These are phyloP conservation scores for Neopestalotiopsis sp. DNA, from an alignment of 2,329 filamentous ascomycete genomes.

Conservation along the genomic window DNA sequence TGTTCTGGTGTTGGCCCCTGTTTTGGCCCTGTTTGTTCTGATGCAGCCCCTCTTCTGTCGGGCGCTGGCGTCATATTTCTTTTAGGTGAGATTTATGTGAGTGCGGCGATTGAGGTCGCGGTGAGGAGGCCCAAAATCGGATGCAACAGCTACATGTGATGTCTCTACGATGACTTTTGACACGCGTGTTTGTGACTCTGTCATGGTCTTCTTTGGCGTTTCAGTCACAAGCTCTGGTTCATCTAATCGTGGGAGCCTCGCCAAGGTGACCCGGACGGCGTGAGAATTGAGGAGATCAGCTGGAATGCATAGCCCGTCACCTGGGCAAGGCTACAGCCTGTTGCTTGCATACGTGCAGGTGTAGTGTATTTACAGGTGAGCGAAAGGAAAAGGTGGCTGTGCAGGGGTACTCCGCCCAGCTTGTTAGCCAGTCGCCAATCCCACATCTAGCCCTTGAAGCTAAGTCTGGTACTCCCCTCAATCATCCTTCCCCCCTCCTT, in stretches of 20 bases:
- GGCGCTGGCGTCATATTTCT: neutral
- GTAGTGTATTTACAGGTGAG: neutral
- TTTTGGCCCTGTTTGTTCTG: neutral
- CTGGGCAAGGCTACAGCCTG: neutral
- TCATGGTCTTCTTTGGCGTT: neutral
- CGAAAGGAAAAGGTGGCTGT: too few species aligned
- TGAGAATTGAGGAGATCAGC: neutral
- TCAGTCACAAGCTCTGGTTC: neutral
- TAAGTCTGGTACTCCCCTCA: too few species aligned
- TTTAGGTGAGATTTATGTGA: neutral
- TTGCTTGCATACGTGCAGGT: neutral
- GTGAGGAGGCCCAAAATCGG: neutral
- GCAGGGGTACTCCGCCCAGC: too few species aligned
- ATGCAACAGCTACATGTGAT: neutral
- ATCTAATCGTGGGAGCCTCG: neutral
- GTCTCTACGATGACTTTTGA: neutral
- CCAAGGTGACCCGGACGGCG: neutral
- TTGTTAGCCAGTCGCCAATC: too few species aligned
- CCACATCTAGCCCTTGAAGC: too few species aligned
- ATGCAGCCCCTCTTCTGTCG: neutral
- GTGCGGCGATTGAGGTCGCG: neutral
- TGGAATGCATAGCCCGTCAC: neutral
- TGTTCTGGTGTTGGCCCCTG: neutral
- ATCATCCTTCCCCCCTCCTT: too few species aligned
- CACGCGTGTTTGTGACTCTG: neutral